Conservation (phyloP, 176 grass and related monocot genomes). For the Carex scoparia region DNA sequence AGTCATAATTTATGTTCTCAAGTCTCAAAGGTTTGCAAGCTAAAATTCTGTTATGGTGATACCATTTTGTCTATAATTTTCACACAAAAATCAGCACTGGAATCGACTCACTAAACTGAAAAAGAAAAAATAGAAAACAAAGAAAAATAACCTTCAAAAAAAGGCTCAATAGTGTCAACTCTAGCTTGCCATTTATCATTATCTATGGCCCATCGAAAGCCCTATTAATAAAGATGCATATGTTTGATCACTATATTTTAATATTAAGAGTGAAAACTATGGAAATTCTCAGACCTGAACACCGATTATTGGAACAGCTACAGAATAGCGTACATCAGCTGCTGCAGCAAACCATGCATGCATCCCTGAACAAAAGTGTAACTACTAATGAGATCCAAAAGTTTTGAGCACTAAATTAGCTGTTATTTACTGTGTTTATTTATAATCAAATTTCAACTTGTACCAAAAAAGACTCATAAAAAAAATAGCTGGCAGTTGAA, state of each 20-base stretch:
- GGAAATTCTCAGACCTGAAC: slow-evolving; percentile 50
- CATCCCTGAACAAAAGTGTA: slow-evolving; percentile 57
- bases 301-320: slow-evolving; percentile 84
- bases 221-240: slow-evolving; percentile 32
- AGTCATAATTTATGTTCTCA: not conserved
- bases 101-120: not conserved
- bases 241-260: not conserved
- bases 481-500: not conserved
- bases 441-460: not conserved
- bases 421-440: not conserved
- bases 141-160: slow-evolving; percentile 72
- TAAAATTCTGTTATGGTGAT: slow-evolving; percentile 1
- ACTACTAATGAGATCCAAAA: slow-evolving; percentile 25
- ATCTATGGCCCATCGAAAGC: slow-evolving; percentile 84
- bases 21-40: not conserved
- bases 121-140: not conserved
- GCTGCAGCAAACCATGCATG: slow-evolving; percentile 92
- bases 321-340: slow-evolving; percentile 55
- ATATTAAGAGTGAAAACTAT: not conserved
- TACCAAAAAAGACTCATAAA: not conserved
- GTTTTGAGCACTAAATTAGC: not conserved
- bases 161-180: slow-evolving; percentile 66
- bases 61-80: not conserved
- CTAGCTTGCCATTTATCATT: slow-evolving; percentile 84
- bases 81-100: not conserved